Evolutionary conservation across 2,329 filamentous ascomycete genomes (phyloP).

Genomic region (Fusarium poae): DNA sequence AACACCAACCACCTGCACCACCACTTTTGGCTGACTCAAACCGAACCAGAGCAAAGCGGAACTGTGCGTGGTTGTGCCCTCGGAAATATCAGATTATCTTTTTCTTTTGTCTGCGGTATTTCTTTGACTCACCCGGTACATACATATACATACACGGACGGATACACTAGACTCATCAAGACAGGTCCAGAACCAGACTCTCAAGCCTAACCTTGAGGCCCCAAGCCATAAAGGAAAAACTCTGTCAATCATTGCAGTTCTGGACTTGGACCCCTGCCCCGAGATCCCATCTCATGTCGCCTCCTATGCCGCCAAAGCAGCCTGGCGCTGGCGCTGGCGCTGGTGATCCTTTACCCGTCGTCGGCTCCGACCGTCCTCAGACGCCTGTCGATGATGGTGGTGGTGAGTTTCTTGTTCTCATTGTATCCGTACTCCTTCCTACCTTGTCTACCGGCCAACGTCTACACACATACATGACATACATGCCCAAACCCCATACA

Average conservation of each 20-base stretch:
- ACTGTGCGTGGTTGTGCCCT: background rate
- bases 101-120: conserved; percentile 10
- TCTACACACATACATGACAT: conserved; percentile 10
- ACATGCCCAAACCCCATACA: conserved; percentile 12
- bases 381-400: conserved; percentile 7
- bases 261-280: conserved; percentile 26
- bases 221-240: conserved; percentile 17
- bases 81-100: conserved; percentile 9
- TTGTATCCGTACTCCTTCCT: background rate
- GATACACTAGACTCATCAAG: conserved; percentile 11
- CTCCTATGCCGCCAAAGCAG: conserved; percentile 16
- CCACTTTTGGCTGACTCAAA: conserved; percentile 1
- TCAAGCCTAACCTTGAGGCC: conserved; percentile 24
- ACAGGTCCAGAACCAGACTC: conserved; percentile 15
- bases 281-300: conserved; percentile 24
- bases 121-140: background rate
- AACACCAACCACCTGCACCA: conserved; percentile 3
- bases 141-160: background rate
- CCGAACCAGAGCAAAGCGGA: background rate
- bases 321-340: conserved; percentile 13
- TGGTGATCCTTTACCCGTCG: conserved; percentile 23
- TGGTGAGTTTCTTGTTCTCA: conserved; percentile 15
- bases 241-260: conserved; percentile 26
- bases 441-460: conserved; percentile 1
- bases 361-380: conserved; percentile 39